Base-by-base conservation (phyloP, 1,284 basidiomycete species). In the Ganoderma lucidum region DNA sequence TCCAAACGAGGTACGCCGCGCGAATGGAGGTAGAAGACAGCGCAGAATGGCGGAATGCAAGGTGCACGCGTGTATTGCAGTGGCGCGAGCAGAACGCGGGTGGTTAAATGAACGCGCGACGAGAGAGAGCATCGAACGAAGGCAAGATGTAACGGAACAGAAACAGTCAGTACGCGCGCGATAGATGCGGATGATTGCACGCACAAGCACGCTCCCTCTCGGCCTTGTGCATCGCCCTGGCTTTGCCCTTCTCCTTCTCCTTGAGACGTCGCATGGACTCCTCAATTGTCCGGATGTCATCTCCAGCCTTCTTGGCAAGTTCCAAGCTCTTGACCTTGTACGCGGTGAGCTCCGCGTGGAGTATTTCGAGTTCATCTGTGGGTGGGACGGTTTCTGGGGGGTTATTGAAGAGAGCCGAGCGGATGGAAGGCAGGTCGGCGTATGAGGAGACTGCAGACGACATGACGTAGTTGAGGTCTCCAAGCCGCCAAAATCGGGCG, bases 201-300 rank as follows among this genome's bases (percentile, higher is more conserved):
- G 81, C 83, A 93, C 89, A 90, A 76, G 87, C 93, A 78, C 84
- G 88, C 77, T 91, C 92, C 72, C 86, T 87, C 81, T 91, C 92
- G 64, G 89, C 81, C 80, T 87, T 92, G 71, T 91, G 90, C 62
- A 86, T 76, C 39, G 86, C 87, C 80, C 87, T 92, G 58, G 86
- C 87, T 80, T 94, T 93, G 3, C 90, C 90, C 80, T 93, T 92
- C 80, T 90, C 90, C 79, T 87, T 90, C 82, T 91, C 92, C 81
- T 87, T 90, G 81, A 93, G 86, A 71, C 87, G 85, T 66, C 88
- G 84, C 86, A 91, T 89, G 60, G 88, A 89, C 78, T 90, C 91
- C 73, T 90, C 88, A 72, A 91, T 88, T n/a, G n/a, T n/a, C n/a
- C n/a, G n/a, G n/a, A n/a, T n/a, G n/a, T n/a, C n/a, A n/a, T n/a